phyloP scores from a whole-genome alignment of 2,329 filamentous ascomycete genomes.

The Monilinia aucupariae region DNA sequence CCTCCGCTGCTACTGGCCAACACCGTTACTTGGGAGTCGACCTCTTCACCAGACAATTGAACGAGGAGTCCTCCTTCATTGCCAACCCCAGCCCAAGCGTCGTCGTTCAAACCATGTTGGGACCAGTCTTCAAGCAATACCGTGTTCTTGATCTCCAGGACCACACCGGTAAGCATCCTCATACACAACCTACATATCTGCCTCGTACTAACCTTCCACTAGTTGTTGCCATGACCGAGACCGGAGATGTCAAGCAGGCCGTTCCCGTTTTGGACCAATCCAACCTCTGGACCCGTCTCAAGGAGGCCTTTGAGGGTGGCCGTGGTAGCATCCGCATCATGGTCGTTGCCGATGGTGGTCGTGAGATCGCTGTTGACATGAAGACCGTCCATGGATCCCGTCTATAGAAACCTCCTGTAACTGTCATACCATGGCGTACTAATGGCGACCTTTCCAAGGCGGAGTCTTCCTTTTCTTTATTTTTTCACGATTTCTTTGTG shows the following conservation, averaged over 20 bases:
- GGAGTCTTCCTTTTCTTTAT: not conserved
- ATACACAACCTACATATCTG: conserved; percentile 16
- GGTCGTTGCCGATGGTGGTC: conserved; percentile 87
- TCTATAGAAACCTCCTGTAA: conserved; percentile 40
- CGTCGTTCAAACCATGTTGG: conserved; percentile 98
- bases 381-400: conserved; percentile 87
- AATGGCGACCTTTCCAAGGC: conserved; percentile 9
- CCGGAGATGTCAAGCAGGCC: conserved; percentile 91
- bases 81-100: conserved; percentile 95
- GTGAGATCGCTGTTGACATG: conserved; percentile 96
- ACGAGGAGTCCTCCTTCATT: conserved; percentile 97
- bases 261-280: conserved; percentile 94
- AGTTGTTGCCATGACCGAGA: conserved; percentile 97
- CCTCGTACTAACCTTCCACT: conserved; percentile 19
- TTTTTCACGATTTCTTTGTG: conserved; percentile 18
- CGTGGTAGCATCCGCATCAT: conserved; percentile 91
- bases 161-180: conserved; percentile 50
- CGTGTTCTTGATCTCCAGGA: conserved; percentile 96
- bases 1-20: conserved; percentile 95
- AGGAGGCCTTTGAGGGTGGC: conserved; percentile 80
- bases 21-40: conserved; percentile 99
- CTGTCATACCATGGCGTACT: conserved; percentile 10
- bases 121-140: conserved; percentile 99
- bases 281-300: conserved; percentile 74
- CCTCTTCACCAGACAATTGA: conserved; percentile 99